These are phyloP conservation scores for Escovopsis sp. DNA, from an alignment of 2,329 filamentous ascomycete genomes.

Conservation along the genomic window DNA sequence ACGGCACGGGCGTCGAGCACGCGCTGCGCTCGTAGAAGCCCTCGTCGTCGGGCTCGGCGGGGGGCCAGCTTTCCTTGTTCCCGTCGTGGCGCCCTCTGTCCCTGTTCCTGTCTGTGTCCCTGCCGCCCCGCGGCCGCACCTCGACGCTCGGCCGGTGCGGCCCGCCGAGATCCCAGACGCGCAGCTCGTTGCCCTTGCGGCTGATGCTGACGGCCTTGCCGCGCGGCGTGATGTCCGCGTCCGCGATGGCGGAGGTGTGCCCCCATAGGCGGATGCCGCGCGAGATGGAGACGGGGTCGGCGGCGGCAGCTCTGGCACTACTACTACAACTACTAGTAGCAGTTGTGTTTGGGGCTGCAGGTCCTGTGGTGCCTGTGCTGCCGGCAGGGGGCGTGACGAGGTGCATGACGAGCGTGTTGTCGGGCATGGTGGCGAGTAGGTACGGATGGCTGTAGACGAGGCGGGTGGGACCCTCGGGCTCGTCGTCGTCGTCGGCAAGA, in stretches of 20 bases:
- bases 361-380: too few relatives aligned
- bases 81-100: too few relatives aligned
- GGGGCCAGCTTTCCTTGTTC: too few relatives aligned
- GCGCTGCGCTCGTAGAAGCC: neutral
- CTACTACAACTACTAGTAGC: too few relatives aligned
- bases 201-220: slow-evolving; percentile 88
- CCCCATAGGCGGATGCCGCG: slow-evolving; percentile 70
- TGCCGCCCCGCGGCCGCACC: slow-evolving; percentile 26
- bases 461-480: slow-evolving; percentile 36
- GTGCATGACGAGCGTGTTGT: slow-evolving; percentile 77
- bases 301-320: too few relatives aligned
- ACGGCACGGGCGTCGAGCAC: neutral
- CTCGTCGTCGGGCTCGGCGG: too few relatives aligned
- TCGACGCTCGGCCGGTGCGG: slow-evolving; percentile 36
- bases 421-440: slow-evolving; percentile 64
- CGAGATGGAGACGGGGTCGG: slow-evolving; percentile 47
- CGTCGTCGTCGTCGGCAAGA: slow-evolving; percentile 3
- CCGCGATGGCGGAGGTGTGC: slow-evolving; percentile 77
- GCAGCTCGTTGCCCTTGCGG: slow-evolving; percentile 58
- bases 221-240: slow-evolving; percentile 67
- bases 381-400: slow-evolving; percentile 60
- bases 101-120: too few relatives aligned
- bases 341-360: too few relatives aligned
- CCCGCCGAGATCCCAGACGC: slow-evolving; percentile 82
- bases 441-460: slow-evolving; percentile 70